Conservation (phyloP, 2,329 filamentous ascomycete species). For the Thelonectria rubi region DNA sequence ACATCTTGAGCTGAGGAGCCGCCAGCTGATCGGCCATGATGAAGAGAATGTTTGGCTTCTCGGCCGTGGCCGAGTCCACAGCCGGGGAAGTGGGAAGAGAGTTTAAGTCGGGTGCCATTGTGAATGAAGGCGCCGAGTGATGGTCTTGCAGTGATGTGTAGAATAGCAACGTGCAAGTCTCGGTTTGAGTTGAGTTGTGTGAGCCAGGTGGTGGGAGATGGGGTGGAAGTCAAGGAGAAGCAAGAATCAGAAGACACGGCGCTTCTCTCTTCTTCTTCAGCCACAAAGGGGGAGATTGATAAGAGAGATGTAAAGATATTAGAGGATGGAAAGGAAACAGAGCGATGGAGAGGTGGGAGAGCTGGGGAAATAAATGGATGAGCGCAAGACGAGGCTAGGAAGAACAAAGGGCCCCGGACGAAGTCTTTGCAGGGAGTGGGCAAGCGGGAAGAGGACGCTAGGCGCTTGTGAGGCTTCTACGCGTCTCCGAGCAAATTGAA, state of each 20-base stretch:
- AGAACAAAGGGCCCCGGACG: background rate
- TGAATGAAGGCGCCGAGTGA: constrained; percentile 11
- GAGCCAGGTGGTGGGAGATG: background rate
- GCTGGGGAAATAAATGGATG: constrained; percentile 24
- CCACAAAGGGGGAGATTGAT: background rate
- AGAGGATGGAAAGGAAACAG: constrained; percentile 6
- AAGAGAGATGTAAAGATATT: background rate
- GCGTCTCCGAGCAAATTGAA: constrained; percentile 16
- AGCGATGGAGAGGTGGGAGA: constrained; percentile 7
- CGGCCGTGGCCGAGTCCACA: constrained; percentile 30
- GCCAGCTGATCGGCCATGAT: constrained; percentile 98
- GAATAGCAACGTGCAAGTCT: background rate
- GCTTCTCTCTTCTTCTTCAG: background rate
- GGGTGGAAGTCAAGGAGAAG: background rate
- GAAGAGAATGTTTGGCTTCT: constrained; percentile 65
- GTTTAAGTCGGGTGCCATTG: constrained; percentile 79
- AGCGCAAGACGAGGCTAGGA: constrained; percentile 12
- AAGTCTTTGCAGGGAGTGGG: constrained; percentile 6
- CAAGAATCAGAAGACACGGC: background rate
- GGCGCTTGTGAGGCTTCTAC: constrained; percentile 19
- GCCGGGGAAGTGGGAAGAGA: constrained; percentile 67
- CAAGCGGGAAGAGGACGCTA: constrained; percentile 21
- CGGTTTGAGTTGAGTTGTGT: background rate
- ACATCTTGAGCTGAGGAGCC: constrained; percentile 89
- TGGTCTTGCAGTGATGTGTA: no score